Conservation (phyloP, 352 stramenopile genomes). For the Phytophthora sansomeana region DNA sequence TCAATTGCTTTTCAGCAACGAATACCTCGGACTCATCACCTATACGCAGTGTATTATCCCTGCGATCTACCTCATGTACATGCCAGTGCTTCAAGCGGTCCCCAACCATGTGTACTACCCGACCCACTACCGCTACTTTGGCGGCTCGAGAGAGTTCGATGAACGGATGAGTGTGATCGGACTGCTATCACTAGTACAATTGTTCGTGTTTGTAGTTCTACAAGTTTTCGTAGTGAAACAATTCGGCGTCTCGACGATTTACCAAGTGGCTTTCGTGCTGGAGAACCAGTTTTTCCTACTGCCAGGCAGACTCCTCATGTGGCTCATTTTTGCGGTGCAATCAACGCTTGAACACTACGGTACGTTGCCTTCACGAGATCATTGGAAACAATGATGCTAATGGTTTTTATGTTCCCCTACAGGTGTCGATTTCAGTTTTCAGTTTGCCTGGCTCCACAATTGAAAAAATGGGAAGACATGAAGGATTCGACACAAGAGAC, state of each 20-base stretch:
- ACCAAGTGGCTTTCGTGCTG: constrained; percentile 64
- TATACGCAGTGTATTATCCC: constrained; percentile 48
- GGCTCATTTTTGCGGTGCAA: constrained; percentile 36
- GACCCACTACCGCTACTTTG: constrained; percentile 31
- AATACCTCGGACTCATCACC: constrained; percentile 43
- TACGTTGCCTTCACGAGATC: too few species aligned
- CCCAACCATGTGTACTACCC: constrained; percentile 43
- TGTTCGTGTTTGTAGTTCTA: constrained; percentile 21
- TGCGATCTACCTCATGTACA: constrained; percentile 42
- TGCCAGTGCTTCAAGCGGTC: constrained; percentile 26
- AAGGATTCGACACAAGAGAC: too few species aligned
- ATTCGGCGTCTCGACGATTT: constrained; percentile 40
- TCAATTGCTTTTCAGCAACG: constrained; percentile 50
- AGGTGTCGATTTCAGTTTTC: constrained; percentile 35
- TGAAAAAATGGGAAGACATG: too few species aligned
- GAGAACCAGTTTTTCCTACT: constrained; percentile 44
- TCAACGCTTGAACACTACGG: constrained; percentile 37
- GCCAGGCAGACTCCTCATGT: constrained; percentile 50
- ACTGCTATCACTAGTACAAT: constrained; percentile 23
- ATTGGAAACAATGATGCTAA: not conserved
- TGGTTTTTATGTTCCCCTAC: not conserved
- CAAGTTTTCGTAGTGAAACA: constrained; percentile 35
- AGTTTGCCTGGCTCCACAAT: constrained; percentile 25
- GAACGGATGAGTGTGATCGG: constrained; percentile 32
- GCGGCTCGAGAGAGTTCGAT: constrained; percentile 16